Base-by-base conservation (phyloP, 2,329 filamentous ascomycete genomes). In the Sclerotinia nivalis region DNA sequence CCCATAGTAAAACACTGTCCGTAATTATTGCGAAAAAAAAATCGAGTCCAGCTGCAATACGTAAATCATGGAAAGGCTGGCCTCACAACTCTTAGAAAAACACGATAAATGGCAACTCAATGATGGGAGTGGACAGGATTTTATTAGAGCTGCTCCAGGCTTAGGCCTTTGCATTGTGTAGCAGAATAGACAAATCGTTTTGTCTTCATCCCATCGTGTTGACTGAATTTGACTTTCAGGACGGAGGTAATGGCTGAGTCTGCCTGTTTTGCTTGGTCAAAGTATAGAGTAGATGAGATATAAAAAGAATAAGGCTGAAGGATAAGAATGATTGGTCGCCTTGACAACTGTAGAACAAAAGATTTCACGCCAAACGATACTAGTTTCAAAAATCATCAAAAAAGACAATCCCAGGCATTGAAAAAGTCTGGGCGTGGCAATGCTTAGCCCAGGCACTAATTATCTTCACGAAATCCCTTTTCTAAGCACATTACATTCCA, bases 381-480 rank as follows among this genome's bases (percentile, higher is more conserved):
- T 15, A 13, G 61, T 65, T 65, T 65, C 61, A 65, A 50, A 25
- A 28, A 40, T 37, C 31, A n/a, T 20, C 34, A 65, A 4, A 37
- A 65, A 25, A 25, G 55, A 25, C 3, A 59, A 59, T 59, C 15
- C 40, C 34, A 59, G n/a, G 10, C 34, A 13, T 59, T 2, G 9
- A 40, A 43, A 59, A 28, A 28, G 61, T 40, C 47, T 65, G 34
- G 52, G 61, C 47, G n/a, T 52, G 22, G 49, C 10, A 15, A 7
- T 28, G 20, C 9, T 52, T 65, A 7, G 4, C 10, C n/a, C 12
- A 37, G 34, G 20, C 61, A 25, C 34, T 18, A 18, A 10, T 40
- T 40, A 10, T 52, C 12, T 52, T 20, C 25, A 10, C 7, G 34
- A 52, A 37, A 43, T 59, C 5, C 6, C 7, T 43, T 45, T 43